phyloP scores from a whole-genome alignment of 2,329 filamentous ascomycete genomes.

The Phyllosticta citriasiana region DNA sequence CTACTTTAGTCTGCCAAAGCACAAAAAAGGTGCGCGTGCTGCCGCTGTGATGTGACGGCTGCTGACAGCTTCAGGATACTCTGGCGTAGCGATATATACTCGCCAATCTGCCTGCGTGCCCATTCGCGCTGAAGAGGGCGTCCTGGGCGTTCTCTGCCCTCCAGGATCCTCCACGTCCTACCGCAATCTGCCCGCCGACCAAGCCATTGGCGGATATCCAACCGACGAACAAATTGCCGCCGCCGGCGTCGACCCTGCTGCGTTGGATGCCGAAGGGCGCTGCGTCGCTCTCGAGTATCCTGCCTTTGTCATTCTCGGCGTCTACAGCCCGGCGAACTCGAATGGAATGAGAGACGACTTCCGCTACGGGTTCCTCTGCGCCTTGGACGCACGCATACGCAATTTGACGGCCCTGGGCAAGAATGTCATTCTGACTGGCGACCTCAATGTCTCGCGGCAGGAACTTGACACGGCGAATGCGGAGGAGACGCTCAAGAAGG shows the following conservation, averaged over 20 bases:
- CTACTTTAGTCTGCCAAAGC: conserved; percentile 82
- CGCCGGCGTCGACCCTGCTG: conserved; percentile 53
- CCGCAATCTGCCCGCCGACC: conserved; percentile 59
- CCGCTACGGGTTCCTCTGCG: conserved; percentile 66
- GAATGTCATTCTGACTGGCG: conserved; percentile 73
- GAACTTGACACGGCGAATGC: conserved; percentile 69
- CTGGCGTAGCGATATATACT: conserved; percentile 91
- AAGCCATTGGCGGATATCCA: conserved; percentile 86
- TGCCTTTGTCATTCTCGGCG: conserved; percentile 84
- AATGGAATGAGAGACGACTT: conserved; percentile 79
- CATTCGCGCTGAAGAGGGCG: conserved; percentile 85
- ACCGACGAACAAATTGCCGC: conserved; percentile 54
- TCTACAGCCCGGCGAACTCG: conserved; percentile 83
- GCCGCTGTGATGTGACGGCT: neutral
- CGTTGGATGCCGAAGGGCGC: conserved; percentile 81
- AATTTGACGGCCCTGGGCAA: conserved; percentile 76
- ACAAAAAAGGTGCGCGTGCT: conserved; percentile 69
- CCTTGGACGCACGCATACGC: conserved; percentile 72
- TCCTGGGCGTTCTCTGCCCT: conserved; percentile 68
- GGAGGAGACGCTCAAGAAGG: conserved; percentile 60
- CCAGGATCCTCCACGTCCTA: conserved; percentile 63
- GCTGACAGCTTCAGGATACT: conserved; percentile 57
- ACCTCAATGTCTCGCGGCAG: conserved; percentile 68
- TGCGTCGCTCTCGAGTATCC: conserved; percentile 89
- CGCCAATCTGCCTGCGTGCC: conserved; percentile 77